A percentile compares a stretch with the other conserved stretches of the same genome.
These are phyloP conservation scores for Fusarium chuoi DNA, from an alignment of 2,329 filamentous ascomycete genomes.

Conservation along the genomic window DNA sequence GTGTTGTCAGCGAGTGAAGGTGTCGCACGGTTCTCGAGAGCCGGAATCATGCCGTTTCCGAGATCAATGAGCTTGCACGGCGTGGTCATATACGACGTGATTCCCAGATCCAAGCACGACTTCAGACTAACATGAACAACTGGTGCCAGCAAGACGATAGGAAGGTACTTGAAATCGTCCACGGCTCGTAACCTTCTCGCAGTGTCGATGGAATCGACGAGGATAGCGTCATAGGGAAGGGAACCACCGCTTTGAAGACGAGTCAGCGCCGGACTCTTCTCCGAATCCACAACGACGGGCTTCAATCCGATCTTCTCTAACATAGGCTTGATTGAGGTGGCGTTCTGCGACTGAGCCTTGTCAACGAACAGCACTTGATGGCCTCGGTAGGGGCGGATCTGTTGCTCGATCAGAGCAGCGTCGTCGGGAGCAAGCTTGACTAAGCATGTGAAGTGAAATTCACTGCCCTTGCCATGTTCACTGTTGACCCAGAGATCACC, in stretches of 20 bases:
- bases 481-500: constrained; percentile 97
- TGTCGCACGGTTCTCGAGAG: constrained; percentile 90
- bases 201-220: constrained; percentile 93
- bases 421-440: constrained; percentile 87
- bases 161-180: constrained; percentile 97
- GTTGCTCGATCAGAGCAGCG: constrained; percentile 79
- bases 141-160: constrained; percentile 90
- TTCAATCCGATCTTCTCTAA: constrained; percentile 81
- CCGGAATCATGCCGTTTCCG: constrained; percentile 95
- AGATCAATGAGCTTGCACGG: constrained; percentile 94
- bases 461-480: constrained; percentile 88
- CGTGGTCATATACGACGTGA: constrained; percentile 99
- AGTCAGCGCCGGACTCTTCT: constrained; percentile 68
- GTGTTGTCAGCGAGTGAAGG: constrained; percentile 93
- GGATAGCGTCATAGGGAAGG: constrained; percentile 90
- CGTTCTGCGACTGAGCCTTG: constrained; percentile 83
- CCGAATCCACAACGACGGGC: constrained; percentile 86
- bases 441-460: constrained; percentile 95
- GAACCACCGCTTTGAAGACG: constrained; percentile 64
- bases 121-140: constrained; percentile 92
- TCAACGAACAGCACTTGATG: constrained; percentile 96
- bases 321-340: constrained; percentile 80
- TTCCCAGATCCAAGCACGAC: constrained; percentile 91
- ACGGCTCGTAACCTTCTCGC: constrained; percentile 86
- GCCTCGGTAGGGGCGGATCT: constrained; percentile 88